Conservation (phyloP, 169 alveolate genomes). For the Eimeria acervulina region DNA sequence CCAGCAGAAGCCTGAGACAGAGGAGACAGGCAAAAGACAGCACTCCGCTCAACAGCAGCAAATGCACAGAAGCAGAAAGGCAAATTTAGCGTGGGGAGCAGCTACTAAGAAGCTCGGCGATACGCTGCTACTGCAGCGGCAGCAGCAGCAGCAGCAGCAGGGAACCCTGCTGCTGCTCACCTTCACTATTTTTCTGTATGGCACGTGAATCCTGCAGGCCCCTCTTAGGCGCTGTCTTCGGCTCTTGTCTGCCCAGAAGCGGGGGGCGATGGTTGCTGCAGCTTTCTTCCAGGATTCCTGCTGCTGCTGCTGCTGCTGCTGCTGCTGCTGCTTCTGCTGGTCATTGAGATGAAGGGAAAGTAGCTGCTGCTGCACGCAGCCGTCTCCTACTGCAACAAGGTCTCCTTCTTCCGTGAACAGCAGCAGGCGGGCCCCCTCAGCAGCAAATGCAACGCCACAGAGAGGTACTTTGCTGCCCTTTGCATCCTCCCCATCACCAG, state of each 20-base stretch:
- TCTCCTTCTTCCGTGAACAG: constrained; percentile 43
- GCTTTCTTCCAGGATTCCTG: constrained; percentile 37
- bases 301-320: constrained; percentile 27
- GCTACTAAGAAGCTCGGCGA: neutral
- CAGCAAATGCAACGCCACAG: constrained; percentile 49
- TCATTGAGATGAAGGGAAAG: neutral
- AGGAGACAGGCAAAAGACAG: neutral
- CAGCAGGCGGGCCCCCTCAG: constrained; percentile 73
- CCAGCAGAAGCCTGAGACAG: constrained; percentile 54
- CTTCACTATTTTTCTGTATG: constrained; percentile 37
- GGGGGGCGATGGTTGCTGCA: constrained; percentile 69
- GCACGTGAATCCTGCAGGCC: constrained; percentile 46
- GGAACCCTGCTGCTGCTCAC: constrained; percentile 23
- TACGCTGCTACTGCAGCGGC: neutral
- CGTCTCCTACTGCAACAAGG: constrained; percentile 78
- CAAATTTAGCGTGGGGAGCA: neutral
- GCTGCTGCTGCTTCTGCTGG: constrained; percentile 34
- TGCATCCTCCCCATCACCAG: neutral
- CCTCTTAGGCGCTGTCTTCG: constrained; percentile 70
- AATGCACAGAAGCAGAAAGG: neutral
- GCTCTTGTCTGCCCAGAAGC: constrained; percentile 81
- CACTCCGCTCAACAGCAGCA: too few relatives aligned
- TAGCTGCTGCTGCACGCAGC: constrained; percentile 78
- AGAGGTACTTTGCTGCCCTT: neutral
- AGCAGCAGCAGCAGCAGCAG: neutral